Evolutionary conservation across 2,329 filamentous ascomycete genomes (phyloP), one percentile per base, ranked within the genome.

Genomic region (Verticillium dahliae): DNA sequence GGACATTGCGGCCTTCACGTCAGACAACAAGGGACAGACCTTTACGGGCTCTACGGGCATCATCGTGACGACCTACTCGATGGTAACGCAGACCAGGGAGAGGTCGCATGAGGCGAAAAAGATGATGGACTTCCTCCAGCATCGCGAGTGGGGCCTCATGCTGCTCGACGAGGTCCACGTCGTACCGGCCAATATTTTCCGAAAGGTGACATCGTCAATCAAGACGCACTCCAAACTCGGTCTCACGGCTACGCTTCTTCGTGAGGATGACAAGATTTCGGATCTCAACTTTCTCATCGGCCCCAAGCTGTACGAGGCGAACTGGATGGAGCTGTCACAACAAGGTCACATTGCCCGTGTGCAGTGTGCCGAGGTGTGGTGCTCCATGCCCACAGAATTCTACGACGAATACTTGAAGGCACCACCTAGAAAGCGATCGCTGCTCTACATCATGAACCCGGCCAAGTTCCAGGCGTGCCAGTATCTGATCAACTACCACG

Each of bases 351-450:
- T 99, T 73, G 95, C 95, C 39, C 90, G 92, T 67, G 95, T 99
- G 1, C 95, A 99, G 74, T 99, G 95, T 74, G 95, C 95, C 14
- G 95, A 99, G 75, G 95, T 99, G 6, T 99, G 95, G 95, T 99
- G 95, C 71, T 92, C 94, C 2, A 99, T 99, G 95, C 96, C 95
- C 0, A 95, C 93, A 0, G 95, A 99, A 69, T 99, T 99, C 73
- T 98, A 97, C 74, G 89, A 92, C 18, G 92, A 98, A 73, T 99
- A 98, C 76, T 84, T 98, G 63, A 85, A 86, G 64, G 87, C 86
- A 13, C 86, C 85, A 15, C 74, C 78, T 1, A 75, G 79, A 7
- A 78, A 78, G 67, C 77, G 78, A 69, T 75, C 74, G 3, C 63
- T 80, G 6, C 84, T 98, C 2, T 97, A 95, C 69, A 96, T 96